A percentile compares a stretch with the other conserved stretches of the same genome.
These are phyloP conservation scores for Colletotrichum sp. DNA, from an alignment of 2,329 filamentous ascomycete genomes.

Conservation along the genomic window DNA sequence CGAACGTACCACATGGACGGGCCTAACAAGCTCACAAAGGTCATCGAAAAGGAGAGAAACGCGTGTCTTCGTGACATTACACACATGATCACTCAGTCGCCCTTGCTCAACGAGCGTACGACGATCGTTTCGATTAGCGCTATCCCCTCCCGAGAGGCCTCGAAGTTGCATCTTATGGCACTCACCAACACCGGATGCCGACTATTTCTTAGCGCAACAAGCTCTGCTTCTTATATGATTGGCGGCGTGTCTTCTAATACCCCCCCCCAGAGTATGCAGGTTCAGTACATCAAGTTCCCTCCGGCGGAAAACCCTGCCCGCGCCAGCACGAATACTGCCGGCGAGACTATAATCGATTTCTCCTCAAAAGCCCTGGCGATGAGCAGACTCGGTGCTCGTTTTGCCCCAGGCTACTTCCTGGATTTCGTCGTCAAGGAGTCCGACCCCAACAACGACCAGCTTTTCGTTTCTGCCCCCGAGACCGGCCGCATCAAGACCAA, in stretches of 20 bases:
- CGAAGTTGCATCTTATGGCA: conserved; percentile 86
- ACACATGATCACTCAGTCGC: conserved; percentile 81
- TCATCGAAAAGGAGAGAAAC: conserved; percentile 69
- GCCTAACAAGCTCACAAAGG: conserved; percentile 63
- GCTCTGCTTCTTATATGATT: conserved; percentile 71
- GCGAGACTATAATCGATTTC: conserved; percentile 49
- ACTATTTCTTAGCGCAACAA: conserved; percentile 90
- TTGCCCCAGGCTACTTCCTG: conserved; percentile 89
- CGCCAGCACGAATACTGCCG: conserved; percentile 24
- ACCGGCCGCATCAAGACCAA: conserved; percentile 79
- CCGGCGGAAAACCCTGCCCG: conserved; percentile 55
- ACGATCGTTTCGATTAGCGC: conserved; percentile 85
- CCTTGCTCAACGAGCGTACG: conserved; percentile 72
- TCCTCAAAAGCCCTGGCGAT: conserved; percentile 53
- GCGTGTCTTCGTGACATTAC: conserved; percentile 75
- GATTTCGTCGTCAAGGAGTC: conserved; percentile 75
- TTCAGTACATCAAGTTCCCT: conserved; percentile 96
- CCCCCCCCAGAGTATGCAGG: conserved; percentile 94
- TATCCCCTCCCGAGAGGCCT: conserved; percentile 79
- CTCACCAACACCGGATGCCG: conserved; percentile 90
- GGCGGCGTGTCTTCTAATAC: conserved; percentile 66
- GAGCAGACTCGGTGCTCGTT: conserved; percentile 63
- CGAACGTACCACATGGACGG: conserved; percentile 87
- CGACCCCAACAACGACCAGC: conserved; percentile 63
- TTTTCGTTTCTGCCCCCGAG: conserved; percentile 90